A percentile compares a stretch with the other conserved stretches of the same genome.
Conservation (phyloP, 805 yeast genomes). For the Schwanniomyces polymorphus region DNA sequence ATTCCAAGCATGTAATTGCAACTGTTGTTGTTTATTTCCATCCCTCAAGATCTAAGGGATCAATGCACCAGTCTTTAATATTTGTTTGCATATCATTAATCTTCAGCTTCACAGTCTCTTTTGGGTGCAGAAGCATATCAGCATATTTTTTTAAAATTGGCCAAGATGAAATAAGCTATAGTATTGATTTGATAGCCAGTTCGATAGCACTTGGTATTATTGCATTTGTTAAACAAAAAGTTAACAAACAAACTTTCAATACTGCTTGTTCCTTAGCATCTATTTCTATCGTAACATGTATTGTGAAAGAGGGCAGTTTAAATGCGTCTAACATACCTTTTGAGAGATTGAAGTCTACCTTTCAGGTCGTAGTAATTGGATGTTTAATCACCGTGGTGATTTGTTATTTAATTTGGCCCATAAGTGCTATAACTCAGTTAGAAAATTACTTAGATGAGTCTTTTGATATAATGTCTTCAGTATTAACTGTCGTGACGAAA, state of each 20-base stretch:
- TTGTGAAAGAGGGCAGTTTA: slow-evolving; percentile 71
- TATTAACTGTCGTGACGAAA: slow-evolving; percentile 46
- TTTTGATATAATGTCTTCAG: slow-evolving; percentile 51
- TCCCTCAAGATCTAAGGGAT: slow-evolving; percentile 75
- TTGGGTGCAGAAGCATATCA: slow-evolving; percentile 52
- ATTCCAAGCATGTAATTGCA: slow-evolving; percentile 78
- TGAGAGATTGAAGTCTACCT: slow-evolving; percentile 51
- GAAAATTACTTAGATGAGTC: slow-evolving; percentile 49
- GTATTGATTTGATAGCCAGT: slow-evolving; percentile 53
- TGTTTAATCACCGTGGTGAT: slow-evolving; percentile 55
- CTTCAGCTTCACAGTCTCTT: slow-evolving; percentile 54
- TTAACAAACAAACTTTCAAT: slow-evolving; percentile 68
- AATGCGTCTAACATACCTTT: slow-evolving; percentile 60
- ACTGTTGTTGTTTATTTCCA: slow-evolving; percentile 85
- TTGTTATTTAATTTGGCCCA: slow-evolving; percentile 68
- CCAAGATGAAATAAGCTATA: slow-evolving; percentile 48
- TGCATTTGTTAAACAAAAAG: slow-evolving; percentile 67
- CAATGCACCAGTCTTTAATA: slow-evolving; percentile 72
- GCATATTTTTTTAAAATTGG: slow-evolving; percentile 45
- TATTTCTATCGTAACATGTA: slow-evolving; percentile 66
- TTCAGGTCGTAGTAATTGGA: slow-evolving; percentile 61
- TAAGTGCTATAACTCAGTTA: slow-evolving; percentile 49
- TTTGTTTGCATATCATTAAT: slow-evolving; percentile 57
- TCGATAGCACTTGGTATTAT: slow-evolving; percentile 62
- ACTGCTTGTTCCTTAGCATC: slow-evolving; percentile 81